phyloP scores from a whole-genome alignment of 2,329 filamentous ascomycete genomes.

The Phaeosphaeriaceae sp. region DNA sequence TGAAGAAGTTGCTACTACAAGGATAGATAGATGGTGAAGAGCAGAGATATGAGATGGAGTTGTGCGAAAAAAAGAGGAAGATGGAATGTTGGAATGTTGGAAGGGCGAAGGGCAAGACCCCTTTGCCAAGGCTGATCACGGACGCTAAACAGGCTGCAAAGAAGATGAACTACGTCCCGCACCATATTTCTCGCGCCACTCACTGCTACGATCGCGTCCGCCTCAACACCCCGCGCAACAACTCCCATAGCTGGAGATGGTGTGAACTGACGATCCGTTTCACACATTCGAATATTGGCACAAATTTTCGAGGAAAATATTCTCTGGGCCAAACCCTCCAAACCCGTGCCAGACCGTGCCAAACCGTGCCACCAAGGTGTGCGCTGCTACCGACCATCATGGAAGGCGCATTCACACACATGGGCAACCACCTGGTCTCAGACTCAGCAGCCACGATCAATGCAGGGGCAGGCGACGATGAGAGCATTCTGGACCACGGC shows the following conservation, averaged over 20 bases:
- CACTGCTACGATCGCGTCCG: slow-evolving; percentile 18
- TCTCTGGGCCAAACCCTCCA: no score
- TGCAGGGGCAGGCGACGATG: slow-evolving; percentile 85
- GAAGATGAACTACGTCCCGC: no score
- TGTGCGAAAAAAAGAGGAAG: no score
- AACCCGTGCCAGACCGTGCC: no score
- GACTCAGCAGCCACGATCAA: slow-evolving; percentile 88
- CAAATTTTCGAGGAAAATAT: slow-evolving; percentile 3
- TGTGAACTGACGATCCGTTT: slow-evolving; percentile 22
- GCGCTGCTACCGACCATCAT: slow-evolving; percentile 54
- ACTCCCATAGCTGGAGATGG: slow-evolving; percentile 27
- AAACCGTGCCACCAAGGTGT: not conserved
- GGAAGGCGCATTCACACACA: slow-evolving; percentile 88
- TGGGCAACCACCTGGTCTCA: slow-evolving; percentile 84
- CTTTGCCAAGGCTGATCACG: slow-evolving; percentile 1
- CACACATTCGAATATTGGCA: not conserved
- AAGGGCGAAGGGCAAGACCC: not conserved
- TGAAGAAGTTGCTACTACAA: no score
- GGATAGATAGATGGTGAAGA: no score
- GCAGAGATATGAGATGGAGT: not conserved
- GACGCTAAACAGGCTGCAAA: no score
- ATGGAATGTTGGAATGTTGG: no score
- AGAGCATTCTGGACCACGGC: slow-evolving; percentile 76
- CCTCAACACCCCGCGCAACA: slow-evolving; percentile 19
- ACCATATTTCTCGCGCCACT: slow-evolving; percentile 27